phyloP scores from a whole-genome alignment of 345 rosid species.

The Bruguiera parviflora region DNA sequence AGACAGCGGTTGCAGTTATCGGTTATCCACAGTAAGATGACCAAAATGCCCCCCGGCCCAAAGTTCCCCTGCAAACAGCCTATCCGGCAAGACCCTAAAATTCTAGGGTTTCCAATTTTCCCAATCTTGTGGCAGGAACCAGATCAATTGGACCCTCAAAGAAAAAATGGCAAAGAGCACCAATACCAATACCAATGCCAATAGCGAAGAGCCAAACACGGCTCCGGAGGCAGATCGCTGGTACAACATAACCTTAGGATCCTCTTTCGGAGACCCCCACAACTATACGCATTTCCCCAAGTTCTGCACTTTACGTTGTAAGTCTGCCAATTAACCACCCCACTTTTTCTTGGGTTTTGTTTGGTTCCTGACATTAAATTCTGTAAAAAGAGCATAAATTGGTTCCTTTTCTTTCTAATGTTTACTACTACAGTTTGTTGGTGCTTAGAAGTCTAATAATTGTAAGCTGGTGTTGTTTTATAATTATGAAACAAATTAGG shows the following conservation, averaged over 20 bases:
- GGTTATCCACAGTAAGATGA: background rate
- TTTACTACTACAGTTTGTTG: no score
- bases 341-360: background rate
- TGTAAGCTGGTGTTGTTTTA: no score
- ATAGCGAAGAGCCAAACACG: conserved; percentile 15
- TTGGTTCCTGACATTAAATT: background rate
- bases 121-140: background rate
- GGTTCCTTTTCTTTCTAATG: no score
- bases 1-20: no score
- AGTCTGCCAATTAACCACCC: background rate
- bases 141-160: background rate
- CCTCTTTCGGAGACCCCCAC: conserved; percentile 13
- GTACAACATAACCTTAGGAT: conserved; percentile 22
- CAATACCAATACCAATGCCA: background rate
- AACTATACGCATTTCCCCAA: conserved; percentile 11
- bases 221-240: conserved; percentile 23
- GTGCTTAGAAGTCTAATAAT: no score
- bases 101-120: background rate
- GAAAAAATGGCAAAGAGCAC: conserved; percentile 9
- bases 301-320: conserved; percentile 24
- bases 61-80: background rate
- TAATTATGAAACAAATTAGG: no score
- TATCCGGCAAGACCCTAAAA: conserved; percentile 9
- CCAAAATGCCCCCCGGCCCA: conserved; percentile 11
- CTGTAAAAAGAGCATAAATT: no score